These are phyloP conservation scores for Trichophyton simii DNA, from an alignment of 2,329 filamentous ascomycete species.

Conservation along the genomic window DNA sequence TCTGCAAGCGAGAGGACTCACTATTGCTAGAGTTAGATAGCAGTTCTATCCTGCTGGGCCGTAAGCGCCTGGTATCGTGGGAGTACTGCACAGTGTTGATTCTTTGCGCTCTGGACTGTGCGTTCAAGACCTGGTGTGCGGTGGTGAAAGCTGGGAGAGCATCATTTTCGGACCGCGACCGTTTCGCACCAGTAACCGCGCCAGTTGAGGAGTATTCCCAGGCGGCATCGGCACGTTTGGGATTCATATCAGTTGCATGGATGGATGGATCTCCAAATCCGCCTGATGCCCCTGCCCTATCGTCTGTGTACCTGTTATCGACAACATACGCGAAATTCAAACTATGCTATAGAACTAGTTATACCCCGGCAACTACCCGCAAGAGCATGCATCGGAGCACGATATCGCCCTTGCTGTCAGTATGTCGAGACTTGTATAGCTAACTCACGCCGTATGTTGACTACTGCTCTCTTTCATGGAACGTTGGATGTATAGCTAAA, in stretches of 20 bases:
- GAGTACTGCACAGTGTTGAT: slow-evolving; percentile 25
- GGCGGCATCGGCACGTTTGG: neutral
- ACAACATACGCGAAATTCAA: neutral
- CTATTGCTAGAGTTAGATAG: slow-evolving; percentile 9
- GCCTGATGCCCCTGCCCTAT: neutral
- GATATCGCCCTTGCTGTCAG: neutral
- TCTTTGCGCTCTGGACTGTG: slow-evolving; percentile 1
- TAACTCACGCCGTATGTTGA: neutral
- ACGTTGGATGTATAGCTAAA: neutral
- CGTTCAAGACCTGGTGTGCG: slow-evolving; percentile 5
- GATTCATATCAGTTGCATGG: neutral
- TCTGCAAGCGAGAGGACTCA: slow-evolving; percentile 7
- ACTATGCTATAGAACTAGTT: too few relatives aligned
- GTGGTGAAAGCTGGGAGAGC: slow-evolving; percentile 6
- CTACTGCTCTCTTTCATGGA: neutral
- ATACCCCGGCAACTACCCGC: neutral
- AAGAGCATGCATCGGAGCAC: neutral
- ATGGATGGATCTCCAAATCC: neutral
- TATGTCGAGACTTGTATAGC: neutral
- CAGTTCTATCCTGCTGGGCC: slow-evolving; percentile 24
- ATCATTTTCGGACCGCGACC: slow-evolving; percentile 7
- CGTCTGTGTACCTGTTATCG: neutral
- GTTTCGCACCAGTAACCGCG: slow-evolving; percentile 6
- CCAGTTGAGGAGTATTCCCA: neutral
- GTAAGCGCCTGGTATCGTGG: neutral